Conservation (phyloP, 441 rosid genomes). For the Gossypium davidsonii region DNA sequence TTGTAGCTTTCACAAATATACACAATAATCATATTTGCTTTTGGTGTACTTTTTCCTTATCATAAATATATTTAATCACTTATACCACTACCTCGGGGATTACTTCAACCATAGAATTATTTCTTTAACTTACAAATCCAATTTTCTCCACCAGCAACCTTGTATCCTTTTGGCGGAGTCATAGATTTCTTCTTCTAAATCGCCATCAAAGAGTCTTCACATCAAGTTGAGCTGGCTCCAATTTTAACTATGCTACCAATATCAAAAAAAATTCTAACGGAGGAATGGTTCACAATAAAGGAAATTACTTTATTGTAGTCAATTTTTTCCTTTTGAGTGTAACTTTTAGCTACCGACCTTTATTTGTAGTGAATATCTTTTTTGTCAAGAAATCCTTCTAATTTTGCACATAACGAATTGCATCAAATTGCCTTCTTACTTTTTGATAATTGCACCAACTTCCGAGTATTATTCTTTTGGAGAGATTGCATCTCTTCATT, state of each 20-base stretch:
- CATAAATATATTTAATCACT: neutral
- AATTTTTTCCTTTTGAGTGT: neutral
- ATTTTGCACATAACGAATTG: neutral
- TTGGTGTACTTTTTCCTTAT: neutral
- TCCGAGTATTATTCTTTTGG: neutral
- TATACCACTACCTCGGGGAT: too few species aligned
- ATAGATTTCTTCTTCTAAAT: neutral
- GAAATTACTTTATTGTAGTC: neutral
- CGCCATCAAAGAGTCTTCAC: neutral
- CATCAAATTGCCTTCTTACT: neutral
- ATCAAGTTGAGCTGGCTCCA: neutral
- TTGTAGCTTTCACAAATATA: too few species aligned
- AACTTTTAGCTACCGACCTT: neutral
- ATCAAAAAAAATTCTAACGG: neutral
- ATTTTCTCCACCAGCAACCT: neutral
- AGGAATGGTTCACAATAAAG: neutral
- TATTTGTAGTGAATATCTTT: neutral
- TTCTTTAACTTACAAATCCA: too few species aligned
- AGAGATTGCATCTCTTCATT: neutral
- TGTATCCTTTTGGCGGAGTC: neutral
- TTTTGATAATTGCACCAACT: neutral
- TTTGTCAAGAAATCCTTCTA: neutral
- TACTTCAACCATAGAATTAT: too few species aligned
- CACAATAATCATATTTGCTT: neutral
- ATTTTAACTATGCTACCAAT: neutral